phyloP scores from a whole-genome alignment of 2,329 filamentous ascomycete genomes.

The Hypoxylon rubiginosum region DNA sequence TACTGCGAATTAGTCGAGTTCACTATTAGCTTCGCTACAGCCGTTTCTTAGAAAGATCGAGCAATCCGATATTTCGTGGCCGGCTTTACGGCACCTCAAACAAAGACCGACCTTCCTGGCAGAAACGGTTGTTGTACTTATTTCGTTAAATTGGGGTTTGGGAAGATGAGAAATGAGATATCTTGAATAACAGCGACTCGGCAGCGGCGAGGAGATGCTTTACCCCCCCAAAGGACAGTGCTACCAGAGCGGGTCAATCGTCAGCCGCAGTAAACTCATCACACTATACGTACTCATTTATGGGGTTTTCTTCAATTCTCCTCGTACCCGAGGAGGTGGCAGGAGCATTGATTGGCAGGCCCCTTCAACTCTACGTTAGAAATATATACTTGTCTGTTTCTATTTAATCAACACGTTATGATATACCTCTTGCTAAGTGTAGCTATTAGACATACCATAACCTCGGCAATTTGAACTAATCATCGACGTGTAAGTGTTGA shows the following conservation, averaged over 20 bases:
- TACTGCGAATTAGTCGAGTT: neutral
- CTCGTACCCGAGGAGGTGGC: neutral
- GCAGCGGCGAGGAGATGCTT: neutral
- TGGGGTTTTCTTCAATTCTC: too few relatives aligned
- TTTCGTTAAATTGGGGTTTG: neutral
- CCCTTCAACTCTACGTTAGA: too few relatives aligned
- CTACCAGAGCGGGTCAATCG: too few relatives aligned
- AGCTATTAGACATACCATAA: too few relatives aligned
- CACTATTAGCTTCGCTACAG: neutral
- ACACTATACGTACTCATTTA: too few relatives aligned
- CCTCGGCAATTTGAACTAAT: too few relatives aligned
- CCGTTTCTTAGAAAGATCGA: neutral
- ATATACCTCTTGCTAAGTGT: too few relatives aligned
- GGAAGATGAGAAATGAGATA: neutral
- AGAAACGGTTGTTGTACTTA: neutral
- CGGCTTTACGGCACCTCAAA: constrained; percentile 7
- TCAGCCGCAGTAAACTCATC: too few relatives aligned
- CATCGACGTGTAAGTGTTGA: too few relatives aligned
- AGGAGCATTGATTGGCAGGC: neutral
- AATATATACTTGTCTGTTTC: too few relatives aligned
- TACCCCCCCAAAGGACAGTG: neutral
- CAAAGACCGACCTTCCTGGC: constrained; percentile 1
- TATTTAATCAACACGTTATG: too few relatives aligned
- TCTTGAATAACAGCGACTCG: neutral
- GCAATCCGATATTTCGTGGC: constrained; percentile 1